A percentile compares a stretch with the other conserved stretches of the same genome.
Evolutionary conservation across 345 rosid genomes (phyloP).

Genomic region (Pugionium cornutum): DNA sequence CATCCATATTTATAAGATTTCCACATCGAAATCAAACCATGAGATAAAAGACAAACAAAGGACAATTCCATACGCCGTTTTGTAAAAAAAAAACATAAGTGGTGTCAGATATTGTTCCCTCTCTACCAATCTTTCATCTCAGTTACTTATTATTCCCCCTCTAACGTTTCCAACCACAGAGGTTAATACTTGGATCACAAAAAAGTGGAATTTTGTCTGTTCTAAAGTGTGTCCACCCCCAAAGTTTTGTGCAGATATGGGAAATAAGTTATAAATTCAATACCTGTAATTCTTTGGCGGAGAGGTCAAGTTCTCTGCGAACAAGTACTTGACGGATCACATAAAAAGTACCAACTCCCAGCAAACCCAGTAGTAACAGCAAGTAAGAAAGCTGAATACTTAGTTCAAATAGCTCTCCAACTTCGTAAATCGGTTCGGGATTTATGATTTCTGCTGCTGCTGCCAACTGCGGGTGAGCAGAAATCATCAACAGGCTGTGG

Average conservation of each 20-base stretch:
- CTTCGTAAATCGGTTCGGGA: conserved; percentile 57
- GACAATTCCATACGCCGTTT: background rate
- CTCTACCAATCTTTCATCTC: background rate
- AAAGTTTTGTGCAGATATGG: background rate
- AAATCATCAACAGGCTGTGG: conserved; percentile 50
- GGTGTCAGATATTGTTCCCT: background rate
- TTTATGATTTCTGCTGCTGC: conserved; percentile 53
- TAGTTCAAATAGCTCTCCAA: conserved; percentile 78
- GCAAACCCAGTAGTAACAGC: conserved; percentile 68
- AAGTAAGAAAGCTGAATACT: conserved; percentile 94
- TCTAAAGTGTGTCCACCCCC: background rate
- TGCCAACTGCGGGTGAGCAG: conserved; percentile 53
- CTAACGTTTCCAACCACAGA: conserved; percentile 18
- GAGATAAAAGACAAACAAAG: background rate
- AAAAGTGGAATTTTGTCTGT: background rate
- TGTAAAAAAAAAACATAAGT: background rate
- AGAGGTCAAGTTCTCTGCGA: conserved; percentile 96
- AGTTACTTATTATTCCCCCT: background rate
- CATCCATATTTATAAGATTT: background rate
- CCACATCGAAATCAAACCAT: conserved; percentile 4
- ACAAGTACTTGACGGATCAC: conserved; percentile 96
- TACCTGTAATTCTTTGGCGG: conserved; percentile 96
- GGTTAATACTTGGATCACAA: conserved; percentile 4
- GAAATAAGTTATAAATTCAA: background rate
- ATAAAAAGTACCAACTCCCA: conserved; percentile 85